Evolutionary conservation across 495 filamentous ascomycete species (phyloP), one percentile per base, ranked within the genome.

Genomic region (Trichodelitschia bisporula): DNA sequence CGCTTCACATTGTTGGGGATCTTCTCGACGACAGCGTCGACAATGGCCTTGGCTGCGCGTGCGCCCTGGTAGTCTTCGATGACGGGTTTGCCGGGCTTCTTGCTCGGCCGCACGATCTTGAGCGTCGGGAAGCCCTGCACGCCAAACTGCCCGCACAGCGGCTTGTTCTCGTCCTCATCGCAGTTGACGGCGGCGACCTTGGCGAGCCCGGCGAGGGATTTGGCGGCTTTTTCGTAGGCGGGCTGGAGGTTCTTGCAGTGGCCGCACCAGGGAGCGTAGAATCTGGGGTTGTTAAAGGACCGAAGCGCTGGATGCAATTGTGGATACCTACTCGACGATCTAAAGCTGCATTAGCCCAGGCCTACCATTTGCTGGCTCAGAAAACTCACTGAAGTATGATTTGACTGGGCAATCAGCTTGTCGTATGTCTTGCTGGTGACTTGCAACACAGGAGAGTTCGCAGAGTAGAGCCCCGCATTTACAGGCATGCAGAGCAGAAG

Each of bases 191-290:
- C 86, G 9, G 76, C 89, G 18, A 95, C 84, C 42, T 91, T 86
- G 32, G 79, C 86, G 18, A 99, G 56, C 4, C 86, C 89, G 12
- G 74, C 66, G 28, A 99, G 70, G 38, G 66, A 75, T 45, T 75
- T 76, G 23, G 86, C 89, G 2, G 72, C 82, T 50, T 92, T 90
- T 43, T 93, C 86, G 53, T 79, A 99, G 31, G 79, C 77, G 0
- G 86, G 86, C 51, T 92, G 80, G 38, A 99, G 70, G 51, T 73
- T 92, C 48, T 91, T 59, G 55, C 86, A 97, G 48, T 97, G 89
- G 15, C 86, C 86, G 41, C 86, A 93, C 89, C 77, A 91, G 20
- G 77, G 80, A 4, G 77, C 77, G 43, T 90, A 93, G 59, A 91
- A 93, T 52, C 82, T 82, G 48, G 5, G 1, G 10, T 33, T 6